Conservation (phyloP, 192 early-diverging fungal genomes). For the Dissophora ornata region DNA sequence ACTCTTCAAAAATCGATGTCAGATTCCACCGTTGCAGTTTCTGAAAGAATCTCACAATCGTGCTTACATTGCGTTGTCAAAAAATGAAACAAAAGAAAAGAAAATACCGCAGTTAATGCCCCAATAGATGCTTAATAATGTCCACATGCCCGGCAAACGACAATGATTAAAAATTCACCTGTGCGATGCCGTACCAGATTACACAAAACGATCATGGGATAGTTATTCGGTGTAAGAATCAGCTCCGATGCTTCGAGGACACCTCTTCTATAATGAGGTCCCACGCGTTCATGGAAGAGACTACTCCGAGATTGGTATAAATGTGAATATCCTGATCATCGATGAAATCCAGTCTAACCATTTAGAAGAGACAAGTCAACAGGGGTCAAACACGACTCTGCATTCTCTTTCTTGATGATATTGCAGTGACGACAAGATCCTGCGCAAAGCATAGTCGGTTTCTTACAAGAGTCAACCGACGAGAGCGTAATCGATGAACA, state of each 20-base stretch:
- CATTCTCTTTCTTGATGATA: no score
- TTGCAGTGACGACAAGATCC: neutral
- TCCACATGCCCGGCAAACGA: no score
- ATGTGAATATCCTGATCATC: slow-evolving; percentile 98
- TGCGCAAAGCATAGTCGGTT: no score
- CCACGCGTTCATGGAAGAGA: slow-evolving; percentile 89
- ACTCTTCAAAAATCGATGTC: slow-evolving; percentile 99
- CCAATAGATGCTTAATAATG: no score
- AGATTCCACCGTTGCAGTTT: slow-evolving; percentile 99
- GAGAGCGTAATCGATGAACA: no score
- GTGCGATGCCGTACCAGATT: slow-evolving; percentile 97
- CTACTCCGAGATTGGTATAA: slow-evolving; percentile 92
- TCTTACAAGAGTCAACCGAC: no score
- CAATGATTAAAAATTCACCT: no score
- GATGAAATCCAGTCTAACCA: slow-evolving; percentile 91
- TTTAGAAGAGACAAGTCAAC: neutral
- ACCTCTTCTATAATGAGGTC: slow-evolving; percentile 98
- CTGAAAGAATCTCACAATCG: slow-evolving; percentile 96
- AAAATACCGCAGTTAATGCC: no score
- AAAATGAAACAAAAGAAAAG: slow-evolving; percentile 2
- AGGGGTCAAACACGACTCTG: neutral
- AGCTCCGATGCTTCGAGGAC: slow-evolving; percentile 90
- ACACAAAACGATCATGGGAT: slow-evolving; percentile 98
- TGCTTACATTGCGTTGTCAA: slow-evolving; percentile 65
- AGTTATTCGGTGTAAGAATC: slow-evolving; percentile 87